phyloP scores from a whole-genome alignment of 176 grass and related monocot genomes.

The Avena atlantica region DNA sequence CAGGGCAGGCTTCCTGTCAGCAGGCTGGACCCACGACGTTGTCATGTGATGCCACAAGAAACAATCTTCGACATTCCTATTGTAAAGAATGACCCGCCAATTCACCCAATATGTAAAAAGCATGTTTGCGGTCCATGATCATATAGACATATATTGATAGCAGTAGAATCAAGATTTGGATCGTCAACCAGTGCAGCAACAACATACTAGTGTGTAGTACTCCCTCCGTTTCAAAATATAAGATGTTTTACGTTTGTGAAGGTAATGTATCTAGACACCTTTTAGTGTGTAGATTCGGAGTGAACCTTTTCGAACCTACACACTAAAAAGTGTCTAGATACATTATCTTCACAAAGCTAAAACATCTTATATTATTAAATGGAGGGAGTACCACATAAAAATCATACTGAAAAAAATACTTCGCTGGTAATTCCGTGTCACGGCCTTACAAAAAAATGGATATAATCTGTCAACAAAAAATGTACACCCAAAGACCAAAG shows the following conservation, averaged over 20 bases:
- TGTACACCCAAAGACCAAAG: neutral
- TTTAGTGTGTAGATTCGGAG: no score
- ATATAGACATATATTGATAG: neutral
- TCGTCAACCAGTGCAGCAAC: neutral
- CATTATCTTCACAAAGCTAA: no score
- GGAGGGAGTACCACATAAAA: neutral
- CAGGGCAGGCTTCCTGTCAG: neutral
- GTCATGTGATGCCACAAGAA: neutral
- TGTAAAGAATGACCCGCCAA: neutral
- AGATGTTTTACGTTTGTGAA: no score
- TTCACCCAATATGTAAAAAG: neutral
- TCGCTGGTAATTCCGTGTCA: constrained; percentile 18
- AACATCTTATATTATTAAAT: no score
- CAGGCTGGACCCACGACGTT: neutral
- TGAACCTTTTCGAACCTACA: no score
- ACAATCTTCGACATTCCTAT: constrained; percentile 13
- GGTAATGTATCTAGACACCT: no score
- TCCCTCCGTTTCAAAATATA: no score
- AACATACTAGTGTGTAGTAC: constrained; percentile 5
- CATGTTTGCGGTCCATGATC: neutral
- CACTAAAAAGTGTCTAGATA: no score
- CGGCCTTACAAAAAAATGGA: constrained; percentile 4
- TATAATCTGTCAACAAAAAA: neutral
- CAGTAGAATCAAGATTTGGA: constrained; percentile 3
- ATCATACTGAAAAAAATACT: constrained; percentile 22